phyloP scores from a whole-genome alignment of 352 stramenopile species.

The Globisporangium perplexum region DNA sequence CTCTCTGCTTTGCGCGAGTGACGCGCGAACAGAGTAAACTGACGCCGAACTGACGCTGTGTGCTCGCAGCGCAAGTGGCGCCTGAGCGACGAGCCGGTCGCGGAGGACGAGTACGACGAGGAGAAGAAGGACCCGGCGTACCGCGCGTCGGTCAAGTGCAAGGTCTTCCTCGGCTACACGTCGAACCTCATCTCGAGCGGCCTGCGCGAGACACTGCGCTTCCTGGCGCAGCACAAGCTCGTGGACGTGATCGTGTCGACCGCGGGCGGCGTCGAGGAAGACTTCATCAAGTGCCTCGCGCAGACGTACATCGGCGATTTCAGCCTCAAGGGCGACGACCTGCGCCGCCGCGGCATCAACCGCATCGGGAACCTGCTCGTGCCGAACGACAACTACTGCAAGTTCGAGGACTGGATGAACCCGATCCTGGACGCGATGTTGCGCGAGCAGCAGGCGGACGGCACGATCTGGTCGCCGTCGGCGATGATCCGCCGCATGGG shows the following conservation, averaged over 20 bases:
- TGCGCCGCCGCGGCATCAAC: conserved; percentile 97
- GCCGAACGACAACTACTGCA: conserved; percentile 99
- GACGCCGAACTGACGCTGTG: not conserved
- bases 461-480: conserved; percentile 94
- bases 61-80: conserved; percentile 91
- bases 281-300: conserved; percentile 99
- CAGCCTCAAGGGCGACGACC: conserved; percentile 87
- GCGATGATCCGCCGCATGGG: conserved; percentile 96
- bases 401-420: conserved; percentile 96
- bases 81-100: conserved; percentile 91
- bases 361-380: conserved; percentile 99
- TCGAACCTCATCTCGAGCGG: conserved; percentile 99
- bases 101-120: conserved; percentile 92
- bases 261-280: conserved; percentile 93
- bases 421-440: conserved; percentile 98
- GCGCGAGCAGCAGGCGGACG: conserved; percentile 94
- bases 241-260: conserved; percentile 97
- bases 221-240: conserved; percentile 98
- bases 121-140: conserved; percentile 70
- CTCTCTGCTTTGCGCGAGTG: no score
- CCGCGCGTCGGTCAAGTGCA: conserved; percentile 88
- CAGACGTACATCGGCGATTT: conserved; percentile 99
- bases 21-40: no score
- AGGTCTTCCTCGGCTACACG: conserved; percentile 99
- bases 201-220: conserved; percentile 96